phyloP scores from a whole-genome alignment of 2,329 filamentous ascomycete species.

The Stagonosporopsis chrysanthemi region DNA sequence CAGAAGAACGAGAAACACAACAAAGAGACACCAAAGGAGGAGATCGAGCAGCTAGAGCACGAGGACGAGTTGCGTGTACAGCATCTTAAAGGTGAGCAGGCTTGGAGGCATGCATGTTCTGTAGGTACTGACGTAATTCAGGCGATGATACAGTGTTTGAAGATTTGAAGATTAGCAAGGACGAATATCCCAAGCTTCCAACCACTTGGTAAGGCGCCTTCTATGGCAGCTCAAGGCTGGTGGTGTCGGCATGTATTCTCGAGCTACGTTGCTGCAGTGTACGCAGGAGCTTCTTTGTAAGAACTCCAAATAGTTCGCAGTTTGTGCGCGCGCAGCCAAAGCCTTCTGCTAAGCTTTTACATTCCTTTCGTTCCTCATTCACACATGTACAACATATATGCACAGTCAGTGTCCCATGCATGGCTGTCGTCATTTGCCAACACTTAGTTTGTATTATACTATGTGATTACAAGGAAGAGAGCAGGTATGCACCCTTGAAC shows the following conservation, averaged over 20 bases:
- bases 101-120: not conserved
- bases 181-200: constrained; percentile 62
- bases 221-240: not conserved
- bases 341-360: too few relatives aligned
- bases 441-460: too few relatives aligned
- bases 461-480: too few relatives aligned
- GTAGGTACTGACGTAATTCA: constrained; percentile 32
- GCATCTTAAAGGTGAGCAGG: constrained; percentile 60
- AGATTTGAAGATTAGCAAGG: constrained; percentile 66
- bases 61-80: constrained; percentile 75
- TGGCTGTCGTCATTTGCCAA: too few relatives aligned
- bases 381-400: too few relatives aligned
- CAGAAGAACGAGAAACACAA: constrained; percentile 63
- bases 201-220: constrained; percentile 41
- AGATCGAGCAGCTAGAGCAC: constrained; percentile 76
- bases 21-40: constrained; percentile 71
- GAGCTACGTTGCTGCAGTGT: not conserved
- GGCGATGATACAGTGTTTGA: constrained; percentile 68
- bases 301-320: too few relatives aligned
- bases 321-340: too few relatives aligned
- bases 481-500: too few relatives aligned
- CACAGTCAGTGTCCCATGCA: too few relatives aligned
- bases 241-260: not conserved
- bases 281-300: too few relatives aligned
- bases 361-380: too few relatives aligned